Percentiles rank a stretch among this genome's conserved stretches.
phyloP scores from a whole-genome alignment of 192 early-diverging fungal genomes.

The Podila minutissima region DNA sequence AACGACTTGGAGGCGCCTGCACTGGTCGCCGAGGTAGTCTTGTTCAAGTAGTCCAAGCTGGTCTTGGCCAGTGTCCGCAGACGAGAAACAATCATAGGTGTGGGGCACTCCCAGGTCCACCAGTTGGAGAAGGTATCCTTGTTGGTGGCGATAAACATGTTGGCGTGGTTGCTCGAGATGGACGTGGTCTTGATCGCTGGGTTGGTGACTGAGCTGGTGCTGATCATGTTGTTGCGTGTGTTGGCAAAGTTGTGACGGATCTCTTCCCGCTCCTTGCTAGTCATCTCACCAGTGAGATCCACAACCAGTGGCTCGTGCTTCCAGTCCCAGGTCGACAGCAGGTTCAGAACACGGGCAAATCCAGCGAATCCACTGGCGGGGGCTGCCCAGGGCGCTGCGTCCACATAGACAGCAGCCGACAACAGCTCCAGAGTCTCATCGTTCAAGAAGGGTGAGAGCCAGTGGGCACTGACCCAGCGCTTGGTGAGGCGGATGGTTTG shows the following conservation, averaged over 20 bases:
- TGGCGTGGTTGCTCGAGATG: conserved; percentile 52
- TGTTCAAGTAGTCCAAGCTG: conserved; percentile 52
- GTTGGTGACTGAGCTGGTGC: conserved; percentile 5
- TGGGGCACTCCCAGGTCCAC: conserved; percentile 69
- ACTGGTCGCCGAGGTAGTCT: conserved; percentile 21
- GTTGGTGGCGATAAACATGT: conserved; percentile 75
- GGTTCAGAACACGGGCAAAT: conserved; percentile 77
- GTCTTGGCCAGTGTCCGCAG: conserved; percentile 74
- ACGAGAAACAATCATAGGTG: conserved; percentile 66
- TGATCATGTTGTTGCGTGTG: conserved; percentile 52
- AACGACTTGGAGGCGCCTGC: conserved; percentile 34
- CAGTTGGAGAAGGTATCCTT: conserved; percentile 65
- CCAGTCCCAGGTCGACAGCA: conserved; percentile 83
- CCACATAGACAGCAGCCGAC: conserved; percentile 75
- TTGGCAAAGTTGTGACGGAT: conserved; percentile 67
- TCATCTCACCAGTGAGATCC: conserved; percentile 75
- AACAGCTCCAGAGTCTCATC: conserved; percentile 86
- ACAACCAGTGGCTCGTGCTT: conserved; percentile 80
- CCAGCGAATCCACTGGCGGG: conserved; percentile 77
- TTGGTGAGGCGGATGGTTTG: conserved; percentile 88
- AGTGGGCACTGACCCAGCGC: conserved; percentile 89
- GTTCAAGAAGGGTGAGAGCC: conserved; percentile 74
- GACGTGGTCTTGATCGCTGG: conserved; percentile 27
- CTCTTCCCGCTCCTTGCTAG: conserved; percentile 53
- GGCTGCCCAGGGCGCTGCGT: conserved; percentile 63